Conservation (phyloP, 192 early-diverging fungal genomes). For the Chytriomyces hyalinus region DNA sequence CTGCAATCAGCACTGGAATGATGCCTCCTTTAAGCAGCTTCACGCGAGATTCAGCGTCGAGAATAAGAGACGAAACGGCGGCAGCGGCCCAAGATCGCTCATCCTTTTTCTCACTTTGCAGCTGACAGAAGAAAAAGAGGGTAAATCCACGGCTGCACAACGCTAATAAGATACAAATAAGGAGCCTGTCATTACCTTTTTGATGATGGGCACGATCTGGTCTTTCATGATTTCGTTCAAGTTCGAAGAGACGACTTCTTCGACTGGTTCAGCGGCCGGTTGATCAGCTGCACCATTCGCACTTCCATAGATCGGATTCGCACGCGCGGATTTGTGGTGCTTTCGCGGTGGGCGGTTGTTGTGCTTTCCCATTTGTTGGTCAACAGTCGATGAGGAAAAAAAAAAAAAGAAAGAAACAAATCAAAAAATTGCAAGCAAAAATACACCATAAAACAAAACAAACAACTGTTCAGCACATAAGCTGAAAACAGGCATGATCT, state of each 20-base stretch:
- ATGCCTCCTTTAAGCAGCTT: slow-evolving; percentile 77
- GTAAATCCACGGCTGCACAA: neutral
- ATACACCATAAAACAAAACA: too few relatives aligned
- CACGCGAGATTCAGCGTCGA: slow-evolving; percentile 68
- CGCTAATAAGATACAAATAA: neutral
- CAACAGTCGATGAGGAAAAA: neutral
- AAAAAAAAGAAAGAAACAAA: neutral
- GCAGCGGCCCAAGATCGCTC: slow-evolving; percentile 91
- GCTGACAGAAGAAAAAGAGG: slow-evolving; percentile 42
- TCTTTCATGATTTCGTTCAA: neutral
- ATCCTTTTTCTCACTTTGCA: slow-evolving; percentile 66
- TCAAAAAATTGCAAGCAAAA: too few relatives aligned
- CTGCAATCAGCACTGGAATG: slow-evolving; percentile 68
- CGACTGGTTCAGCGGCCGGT: neutral
- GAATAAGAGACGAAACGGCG: slow-evolving; percentile 80
- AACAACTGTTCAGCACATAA: too few relatives aligned
- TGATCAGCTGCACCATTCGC: neutral
- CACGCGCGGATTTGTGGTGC: neutral
- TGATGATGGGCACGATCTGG: slow-evolving; percentile 36
- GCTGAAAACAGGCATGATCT: too few relatives aligned
- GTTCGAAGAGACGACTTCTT: neutral
- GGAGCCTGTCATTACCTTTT: slow-evolving; percentile 29
- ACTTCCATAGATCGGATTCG: slow-evolving; percentile 15
- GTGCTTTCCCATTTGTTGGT: slow-evolving; percentile 24
- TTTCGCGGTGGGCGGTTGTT: slow-evolving; percentile 20